Percentiles rank a stretch among this genome's conserved stretches.
phyloP scores from a whole-genome alignment of 768 basidiomycete species.

The Tricholoma bakamatsutake region DNA sequence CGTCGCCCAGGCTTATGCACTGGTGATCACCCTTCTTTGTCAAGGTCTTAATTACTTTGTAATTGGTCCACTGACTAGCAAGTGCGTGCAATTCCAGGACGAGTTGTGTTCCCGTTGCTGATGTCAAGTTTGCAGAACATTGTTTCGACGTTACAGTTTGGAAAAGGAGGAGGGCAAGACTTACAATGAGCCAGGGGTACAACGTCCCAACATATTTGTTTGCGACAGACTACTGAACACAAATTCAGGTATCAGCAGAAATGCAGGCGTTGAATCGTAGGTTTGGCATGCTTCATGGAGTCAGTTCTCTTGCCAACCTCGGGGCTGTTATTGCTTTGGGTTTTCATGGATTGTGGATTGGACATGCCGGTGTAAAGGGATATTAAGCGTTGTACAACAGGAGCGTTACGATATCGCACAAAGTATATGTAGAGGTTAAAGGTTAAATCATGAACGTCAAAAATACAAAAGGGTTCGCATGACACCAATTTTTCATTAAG shows the following conservation, averaged over 20 bases:
- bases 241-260: slow-evolving; percentile 48
- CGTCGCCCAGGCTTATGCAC: slow-evolving; percentile 58
- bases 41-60: slow-evolving; percentile 63
- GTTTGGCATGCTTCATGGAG: slow-evolving; percentile 64
- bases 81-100: slow-evolving; percentile 30
- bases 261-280: slow-evolving; percentile 66
- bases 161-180: slow-evolving; percentile 77
- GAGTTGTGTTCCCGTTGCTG: neutral
- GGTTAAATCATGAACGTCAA: slow-evolving; percentile 12
- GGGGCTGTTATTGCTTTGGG: too few species aligned
- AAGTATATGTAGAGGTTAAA: slow-evolving; percentile 10
- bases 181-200: slow-evolving; percentile 62
- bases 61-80: slow-evolving; percentile 68
- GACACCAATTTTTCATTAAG: slow-evolving; percentile 33
- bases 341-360: too few species aligned
- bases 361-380: slow-evolving; percentile 42
- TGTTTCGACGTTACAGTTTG: slow-evolving; percentile 65
- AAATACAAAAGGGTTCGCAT: slow-evolving; percentile 25
- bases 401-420: slow-evolving; percentile 8
- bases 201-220: slow-evolving; percentile 8
- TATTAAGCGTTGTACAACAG: slow-evolving; percentile 22
- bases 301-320: slow-evolving; percentile 68
- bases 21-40: slow-evolving; percentile 39
- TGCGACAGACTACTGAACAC: neutral
- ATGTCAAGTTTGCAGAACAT: slow-evolving; percentile 57